Evolutionary conservation across 768 basidiomycete genomes (phyloP).

Genomic region (Tulasnella sp.): DNA sequence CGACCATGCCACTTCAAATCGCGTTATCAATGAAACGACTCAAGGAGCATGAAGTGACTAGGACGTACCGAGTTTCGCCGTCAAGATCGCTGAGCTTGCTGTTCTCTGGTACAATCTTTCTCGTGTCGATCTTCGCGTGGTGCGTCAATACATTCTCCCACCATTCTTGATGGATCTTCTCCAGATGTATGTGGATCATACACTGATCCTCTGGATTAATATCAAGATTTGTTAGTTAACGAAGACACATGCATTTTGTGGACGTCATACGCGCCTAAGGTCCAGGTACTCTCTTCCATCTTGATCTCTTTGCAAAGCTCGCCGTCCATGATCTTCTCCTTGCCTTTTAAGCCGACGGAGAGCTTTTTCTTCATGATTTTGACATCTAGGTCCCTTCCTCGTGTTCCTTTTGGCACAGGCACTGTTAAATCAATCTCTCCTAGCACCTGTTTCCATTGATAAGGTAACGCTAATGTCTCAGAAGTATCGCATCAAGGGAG

Average conservation of each 20-base stretch:
- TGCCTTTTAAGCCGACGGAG: conserved; percentile 71
- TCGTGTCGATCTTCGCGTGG: conserved; percentile 93
- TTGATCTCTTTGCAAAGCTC: conserved; percentile 90
- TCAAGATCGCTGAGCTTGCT: conserved; percentile 95
- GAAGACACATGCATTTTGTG: conserved; percentile 5
- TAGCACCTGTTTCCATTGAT: conserved; percentile 83
- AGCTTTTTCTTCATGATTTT: conserved; percentile 73
- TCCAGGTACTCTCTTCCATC: conserved; percentile 96
- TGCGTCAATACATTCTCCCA: conserved; percentile 95
- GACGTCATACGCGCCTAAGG: conserved; percentile 49
- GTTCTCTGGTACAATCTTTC: conserved; percentile 89
- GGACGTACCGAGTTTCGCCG: conserved; percentile 70
- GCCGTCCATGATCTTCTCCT: conserved; percentile 78
- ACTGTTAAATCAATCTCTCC: conserved; percentile 74
- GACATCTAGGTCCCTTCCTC: conserved; percentile 62
- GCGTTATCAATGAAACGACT: neutral
- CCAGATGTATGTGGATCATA: conserved; percentile 61
- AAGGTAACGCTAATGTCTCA: conserved; percentile 59
- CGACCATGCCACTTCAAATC: conserved; percentile 78
- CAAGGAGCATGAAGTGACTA: neutral
- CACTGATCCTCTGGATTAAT: conserved; percentile 60
- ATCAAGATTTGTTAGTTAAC: neutral
- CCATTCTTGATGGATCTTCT: conserved; percentile 86
- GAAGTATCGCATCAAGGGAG: conserved; percentile 11
- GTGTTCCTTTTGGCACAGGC: conserved; percentile 79